These are phyloP conservation scores for Kwoniella botswanensis DNA, from an alignment of 768 basidiomycete species.

Conservation along the genomic window DNA sequence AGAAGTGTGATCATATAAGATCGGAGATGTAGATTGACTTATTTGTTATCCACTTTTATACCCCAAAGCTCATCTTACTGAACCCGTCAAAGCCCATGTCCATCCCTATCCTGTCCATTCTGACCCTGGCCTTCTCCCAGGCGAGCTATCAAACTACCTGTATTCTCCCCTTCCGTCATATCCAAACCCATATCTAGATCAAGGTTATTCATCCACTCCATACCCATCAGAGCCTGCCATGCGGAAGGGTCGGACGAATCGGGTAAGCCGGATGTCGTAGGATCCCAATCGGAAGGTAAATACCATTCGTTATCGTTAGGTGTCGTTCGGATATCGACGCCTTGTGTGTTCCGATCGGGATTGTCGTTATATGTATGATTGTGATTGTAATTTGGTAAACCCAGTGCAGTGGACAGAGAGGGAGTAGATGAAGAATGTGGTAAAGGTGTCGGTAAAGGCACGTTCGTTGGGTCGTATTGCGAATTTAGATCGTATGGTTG, in stretches of 20 bases:
- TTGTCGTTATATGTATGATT: background rate
- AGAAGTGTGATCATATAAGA: too few relatives aligned
- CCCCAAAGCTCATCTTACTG: too few relatives aligned
- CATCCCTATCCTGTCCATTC: background rate
- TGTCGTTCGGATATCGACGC: background rate
- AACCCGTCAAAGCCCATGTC: too few relatives aligned
- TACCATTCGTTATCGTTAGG: constrained; percentile 19
- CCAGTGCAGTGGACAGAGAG: background rate
- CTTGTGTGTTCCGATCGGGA: background rate
- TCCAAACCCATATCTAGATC: constrained; percentile 1
- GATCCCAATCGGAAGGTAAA: constrained; percentile 23
- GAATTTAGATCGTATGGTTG: background rate
- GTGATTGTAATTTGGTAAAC: background rate
- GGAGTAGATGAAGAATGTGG: background rate
- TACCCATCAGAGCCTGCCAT: constrained; percentile 19
- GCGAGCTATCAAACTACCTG: background rate
- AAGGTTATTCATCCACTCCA: constrained; percentile 15
- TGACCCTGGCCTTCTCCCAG: background rate
- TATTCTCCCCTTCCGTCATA: background rate
- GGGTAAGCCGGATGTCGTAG: constrained; percentile 24
- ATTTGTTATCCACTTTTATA: too few relatives aligned
- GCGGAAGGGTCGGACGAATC: constrained; percentile 16
- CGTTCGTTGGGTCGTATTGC: background rate
- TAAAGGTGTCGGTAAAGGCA: background rate
- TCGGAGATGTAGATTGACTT: too few relatives aligned